These are phyloP conservation scores for Aquilaria malaccensis DNA, from an alignment of 345 rosid genomes.

Conservation along the genomic window DNA sequence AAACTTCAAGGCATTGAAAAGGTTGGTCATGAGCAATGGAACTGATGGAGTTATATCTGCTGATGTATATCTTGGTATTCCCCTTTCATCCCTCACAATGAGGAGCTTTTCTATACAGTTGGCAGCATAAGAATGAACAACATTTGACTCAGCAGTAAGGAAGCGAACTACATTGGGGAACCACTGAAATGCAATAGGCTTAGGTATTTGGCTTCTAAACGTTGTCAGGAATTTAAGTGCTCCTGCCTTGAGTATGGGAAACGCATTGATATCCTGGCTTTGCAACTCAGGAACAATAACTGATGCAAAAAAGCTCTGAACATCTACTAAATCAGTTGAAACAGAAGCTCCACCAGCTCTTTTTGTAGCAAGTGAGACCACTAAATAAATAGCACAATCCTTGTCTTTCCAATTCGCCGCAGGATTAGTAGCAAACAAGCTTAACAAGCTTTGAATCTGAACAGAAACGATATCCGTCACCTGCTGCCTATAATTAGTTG, in stretches of 20 bases:
- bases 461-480: constrained; percentile 63
- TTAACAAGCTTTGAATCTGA: constrained; percentile 71
- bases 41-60: constrained; percentile 61
- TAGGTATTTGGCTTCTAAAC: constrained; percentile 74
- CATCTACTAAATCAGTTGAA: constrained; percentile 84
- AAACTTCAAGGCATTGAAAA: constrained; percentile 70
- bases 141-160: constrained; percentile 77
- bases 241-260: constrained; percentile 94
- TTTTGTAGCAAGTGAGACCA: constrained; percentile 82
- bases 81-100: constrained; percentile 91
- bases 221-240: constrained; percentile 79
- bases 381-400: constrained; percentile 93
- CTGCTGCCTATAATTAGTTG: constrained; percentile 63
- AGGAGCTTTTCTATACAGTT: constrained; percentile 90
- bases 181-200: constrained; percentile 54
- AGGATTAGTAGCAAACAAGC: constrained; percentile 62
- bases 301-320: constrained; percentile 63
- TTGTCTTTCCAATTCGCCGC: constrained; percentile 84
- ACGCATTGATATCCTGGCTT: constrained; percentile 65
- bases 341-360: constrained; percentile 77
- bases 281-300: constrained; percentile 84
- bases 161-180: constrained; percentile 68
- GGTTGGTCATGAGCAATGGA: constrained; percentile 52
- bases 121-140: constrained; percentile 98
- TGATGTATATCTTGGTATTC: constrained; percentile 53